Evolutionary conservation across 306 rosid genomes (phyloP).

Genomic region (Lathyrus tuberosus): DNA sequence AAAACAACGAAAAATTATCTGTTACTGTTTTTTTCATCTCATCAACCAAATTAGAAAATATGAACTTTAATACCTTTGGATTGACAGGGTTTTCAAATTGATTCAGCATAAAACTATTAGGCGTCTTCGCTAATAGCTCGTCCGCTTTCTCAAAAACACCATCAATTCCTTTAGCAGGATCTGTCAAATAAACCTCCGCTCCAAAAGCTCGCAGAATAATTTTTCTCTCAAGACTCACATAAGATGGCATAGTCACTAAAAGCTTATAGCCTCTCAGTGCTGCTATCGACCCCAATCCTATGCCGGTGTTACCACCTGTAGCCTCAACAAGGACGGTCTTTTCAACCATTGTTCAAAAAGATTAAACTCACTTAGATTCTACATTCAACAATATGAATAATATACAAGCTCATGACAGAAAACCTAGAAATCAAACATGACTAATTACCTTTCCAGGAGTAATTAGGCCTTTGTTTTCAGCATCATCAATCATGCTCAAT

Average conservation of each 20-base stretch:
- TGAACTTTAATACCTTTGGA: constrained; percentile 50
- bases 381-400: constrained; percentile 26
- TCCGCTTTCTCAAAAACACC: constrained; percentile 59
- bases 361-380: constrained; percentile 32
- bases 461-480: constrained; percentile 75
- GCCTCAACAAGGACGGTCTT: constrained; percentile 78
- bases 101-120: constrained; percentile 52
- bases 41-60: constrained; percentile 16
- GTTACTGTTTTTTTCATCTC: constrained; percentile 1
- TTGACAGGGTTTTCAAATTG: constrained; percentile 80
- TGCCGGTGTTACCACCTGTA: constrained; percentile 88
- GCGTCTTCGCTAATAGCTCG: constrained; percentile 58
- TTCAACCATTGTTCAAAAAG: constrained; percentile 31
- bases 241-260: constrained; percentile 62
- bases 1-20: background rate
- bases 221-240: constrained; percentile 67
- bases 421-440: background rate
- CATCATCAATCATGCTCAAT: constrained; percentile 81
- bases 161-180: constrained; percentile 59
- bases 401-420: background rate
- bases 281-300: constrained; percentile 77
- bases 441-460: constrained; percentile 79
- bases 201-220: constrained; percentile 73
- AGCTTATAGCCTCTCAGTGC: constrained; percentile 76
- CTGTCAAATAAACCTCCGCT: constrained; percentile 69